These are phyloP conservation scores for Lithocarpus polystachyus DNA, from an alignment of 306 rosid genomes.

Conservation along the genomic window DNA sequence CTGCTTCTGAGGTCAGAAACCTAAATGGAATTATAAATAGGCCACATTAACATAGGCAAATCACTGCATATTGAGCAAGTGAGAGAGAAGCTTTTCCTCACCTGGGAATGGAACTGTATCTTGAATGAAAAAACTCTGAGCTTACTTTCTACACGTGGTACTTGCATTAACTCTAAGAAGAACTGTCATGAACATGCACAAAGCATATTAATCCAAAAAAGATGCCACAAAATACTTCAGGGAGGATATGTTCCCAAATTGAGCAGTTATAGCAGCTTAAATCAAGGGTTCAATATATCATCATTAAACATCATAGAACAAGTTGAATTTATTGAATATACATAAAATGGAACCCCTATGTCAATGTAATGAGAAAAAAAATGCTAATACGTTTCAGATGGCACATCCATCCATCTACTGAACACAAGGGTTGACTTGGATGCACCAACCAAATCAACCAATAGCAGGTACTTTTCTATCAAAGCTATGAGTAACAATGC, in stretches of 20 bases:
- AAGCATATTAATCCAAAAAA: conserved; percentile 4
- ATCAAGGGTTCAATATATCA: neutral
- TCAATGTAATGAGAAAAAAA: neutral
- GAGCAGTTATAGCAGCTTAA: neutral
- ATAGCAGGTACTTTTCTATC: neutral
- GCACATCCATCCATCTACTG: neutral
- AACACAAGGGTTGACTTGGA: too few species aligned
- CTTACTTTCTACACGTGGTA: conserved; percentile 86
- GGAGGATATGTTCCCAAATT: neutral
- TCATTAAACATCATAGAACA: neutral
- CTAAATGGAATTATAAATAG: conserved; percentile 40
- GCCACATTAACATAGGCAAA: conserved; percentile 24
- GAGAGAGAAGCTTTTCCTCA: conserved; percentile 18
- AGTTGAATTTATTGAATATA: neutral
- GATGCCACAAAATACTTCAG: conserved; percentile 21
- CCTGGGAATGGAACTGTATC: conserved; percentile 86
- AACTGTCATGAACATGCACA: conserved; percentile 52
- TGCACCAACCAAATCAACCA: neutral
- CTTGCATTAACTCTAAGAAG: conserved; percentile 74
- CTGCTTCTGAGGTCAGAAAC: conserved; percentile 72
- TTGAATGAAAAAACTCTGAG: conserved; percentile 85
- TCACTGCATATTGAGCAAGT: neutral
- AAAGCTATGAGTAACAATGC: neutral
- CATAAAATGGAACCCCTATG: neutral
- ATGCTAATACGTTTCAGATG: neutral